Conservation (phyloP, 164 flowering plant species). For the Annona cherimola region DNA sequence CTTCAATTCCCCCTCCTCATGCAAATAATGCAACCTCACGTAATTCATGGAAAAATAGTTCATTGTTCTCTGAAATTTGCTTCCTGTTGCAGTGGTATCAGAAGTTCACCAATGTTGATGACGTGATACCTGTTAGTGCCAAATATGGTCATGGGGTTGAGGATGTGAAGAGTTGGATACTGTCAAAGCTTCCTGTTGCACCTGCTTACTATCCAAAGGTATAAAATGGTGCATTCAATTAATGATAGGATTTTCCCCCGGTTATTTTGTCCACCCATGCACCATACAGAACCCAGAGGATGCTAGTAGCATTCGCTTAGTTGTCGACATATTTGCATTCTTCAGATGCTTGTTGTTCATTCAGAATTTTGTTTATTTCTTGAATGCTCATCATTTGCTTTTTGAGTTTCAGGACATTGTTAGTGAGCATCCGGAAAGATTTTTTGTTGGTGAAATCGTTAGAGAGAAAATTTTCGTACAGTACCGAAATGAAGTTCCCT, state of each 20-base stretch:
- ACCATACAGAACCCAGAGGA: background rate
- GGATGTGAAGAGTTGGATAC: slow-evolving; percentile 89
- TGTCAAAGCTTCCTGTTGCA: slow-evolving; percentile 87
- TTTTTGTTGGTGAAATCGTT: slow-evolving; percentile 88
- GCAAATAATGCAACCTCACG: too few relatives aligned
- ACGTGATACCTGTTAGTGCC: slow-evolving; percentile 97
- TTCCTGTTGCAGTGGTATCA: slow-evolving; percentile 76
- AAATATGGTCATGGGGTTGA: slow-evolving; percentile 95
- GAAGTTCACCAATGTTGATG: slow-evolving; percentile 82
- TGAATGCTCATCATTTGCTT: background rate
- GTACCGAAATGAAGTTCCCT: slow-evolving; percentile 89
- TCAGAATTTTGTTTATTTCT: background rate
- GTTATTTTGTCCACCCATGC: background rate
- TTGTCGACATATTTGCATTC: background rate
- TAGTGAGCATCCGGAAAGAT: slow-evolving; percentile 99
- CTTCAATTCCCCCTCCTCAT: too few relatives aligned
- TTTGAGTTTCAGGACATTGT: slow-evolving; percentile 66
- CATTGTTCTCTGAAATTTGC: background rate
- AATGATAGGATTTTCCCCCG: background rate
- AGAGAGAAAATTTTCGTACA: slow-evolving; percentile 97
- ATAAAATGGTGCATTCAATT: slow-evolving; percentile 2
- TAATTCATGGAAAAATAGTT: too few relatives aligned
- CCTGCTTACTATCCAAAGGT: slow-evolving; percentile 97
- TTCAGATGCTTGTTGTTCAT: background rate
- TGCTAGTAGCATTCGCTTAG: background rate